Evolutionary conservation across 2,329 filamentous ascomycete genomes (phyloP).

Genomic region (Calonectria multiphialidica): DNA sequence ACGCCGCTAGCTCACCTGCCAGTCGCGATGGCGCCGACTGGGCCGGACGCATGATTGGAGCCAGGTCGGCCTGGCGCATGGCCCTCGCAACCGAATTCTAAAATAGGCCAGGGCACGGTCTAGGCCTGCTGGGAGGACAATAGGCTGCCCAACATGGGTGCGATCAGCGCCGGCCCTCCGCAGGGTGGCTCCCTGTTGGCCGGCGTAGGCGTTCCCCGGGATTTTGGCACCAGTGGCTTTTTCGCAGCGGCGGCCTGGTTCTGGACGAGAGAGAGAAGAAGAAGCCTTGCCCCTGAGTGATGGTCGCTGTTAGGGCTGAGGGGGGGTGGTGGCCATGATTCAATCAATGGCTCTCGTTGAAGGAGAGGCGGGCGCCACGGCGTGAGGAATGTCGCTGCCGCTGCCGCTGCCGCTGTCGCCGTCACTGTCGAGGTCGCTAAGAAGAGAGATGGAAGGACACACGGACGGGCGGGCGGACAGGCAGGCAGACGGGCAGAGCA

Average conservation of each 20-base stretch:
- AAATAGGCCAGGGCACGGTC: conserved; percentile 12
- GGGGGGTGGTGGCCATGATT: neutral
- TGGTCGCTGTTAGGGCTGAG: neutral
- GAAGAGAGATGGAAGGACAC: too few species aligned
- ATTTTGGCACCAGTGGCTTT: conserved; percentile 2
- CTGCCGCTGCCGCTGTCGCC: neutral
- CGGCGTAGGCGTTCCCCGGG: conserved; percentile 1
- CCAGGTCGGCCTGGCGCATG: neutral
- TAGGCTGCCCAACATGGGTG: neutral
- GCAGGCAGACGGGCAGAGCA: too few species aligned
- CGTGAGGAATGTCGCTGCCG: neutral
- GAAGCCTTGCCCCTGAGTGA: neutral
- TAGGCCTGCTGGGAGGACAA: neutral
- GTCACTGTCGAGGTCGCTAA: too few species aligned
- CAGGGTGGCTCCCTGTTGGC: neutral
- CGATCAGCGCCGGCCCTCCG: neutral
- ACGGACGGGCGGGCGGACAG: too few species aligned
- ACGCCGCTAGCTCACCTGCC: conserved; percentile 1
- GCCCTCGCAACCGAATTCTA: conserved; percentile 10
- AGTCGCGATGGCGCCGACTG: neutral
- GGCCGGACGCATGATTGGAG: neutral
- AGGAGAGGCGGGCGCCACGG: neutral
- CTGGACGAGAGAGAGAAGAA: neutral
- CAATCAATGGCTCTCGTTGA: neutral
- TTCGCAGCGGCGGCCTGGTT: neutral